These are phyloP conservation scores for Beauveria pseudobassiana DNA, from an alignment of 2,329 filamentous ascomycete genomes.

Conservation along the genomic window DNA sequence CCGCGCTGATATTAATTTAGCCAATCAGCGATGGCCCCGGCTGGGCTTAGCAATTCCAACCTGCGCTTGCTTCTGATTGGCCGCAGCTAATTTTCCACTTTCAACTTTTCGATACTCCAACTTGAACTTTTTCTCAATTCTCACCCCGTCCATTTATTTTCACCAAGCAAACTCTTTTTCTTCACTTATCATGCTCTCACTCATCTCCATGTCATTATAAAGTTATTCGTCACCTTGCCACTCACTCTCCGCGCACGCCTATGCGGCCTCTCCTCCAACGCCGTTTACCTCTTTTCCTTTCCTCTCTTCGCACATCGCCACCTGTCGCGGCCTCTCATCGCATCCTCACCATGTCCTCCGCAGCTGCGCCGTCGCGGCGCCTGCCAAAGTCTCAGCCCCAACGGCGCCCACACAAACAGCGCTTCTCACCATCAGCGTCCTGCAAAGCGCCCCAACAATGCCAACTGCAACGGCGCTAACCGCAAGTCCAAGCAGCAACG, in stretches of 20 bases:
- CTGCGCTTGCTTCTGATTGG: background rate
- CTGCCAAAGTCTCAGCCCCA: background rate
- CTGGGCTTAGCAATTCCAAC: background rate
- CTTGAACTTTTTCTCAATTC: background rate
- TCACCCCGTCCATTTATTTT: background rate
- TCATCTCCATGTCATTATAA: background rate
- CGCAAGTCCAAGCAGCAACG: conserved; percentile 37
- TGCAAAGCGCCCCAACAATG: conserved; percentile 10
- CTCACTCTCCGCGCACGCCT: background rate
- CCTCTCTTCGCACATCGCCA: background rate
- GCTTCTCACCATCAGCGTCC: background rate
- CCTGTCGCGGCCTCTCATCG: background rate
- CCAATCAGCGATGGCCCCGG: background rate
- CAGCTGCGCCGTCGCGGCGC: background rate
- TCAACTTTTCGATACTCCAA: conserved; percentile 1
- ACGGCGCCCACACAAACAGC: background rate
- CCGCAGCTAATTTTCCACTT: background rate
- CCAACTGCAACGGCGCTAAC: conserved; percentile 1
- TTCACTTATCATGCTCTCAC: too few species aligned
- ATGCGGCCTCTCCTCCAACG: background rate
- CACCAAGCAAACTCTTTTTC: background rate
- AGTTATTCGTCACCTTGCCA: too few species aligned
- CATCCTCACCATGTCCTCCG: conserved; percentile 1
- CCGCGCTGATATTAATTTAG: background rate
- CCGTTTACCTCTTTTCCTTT: background rate